These are phyloP conservation scores for Diaporthe sp. DNA, from an alignment of 2,329 filamentous ascomycete genomes.

Conservation along the genomic window DNA sequence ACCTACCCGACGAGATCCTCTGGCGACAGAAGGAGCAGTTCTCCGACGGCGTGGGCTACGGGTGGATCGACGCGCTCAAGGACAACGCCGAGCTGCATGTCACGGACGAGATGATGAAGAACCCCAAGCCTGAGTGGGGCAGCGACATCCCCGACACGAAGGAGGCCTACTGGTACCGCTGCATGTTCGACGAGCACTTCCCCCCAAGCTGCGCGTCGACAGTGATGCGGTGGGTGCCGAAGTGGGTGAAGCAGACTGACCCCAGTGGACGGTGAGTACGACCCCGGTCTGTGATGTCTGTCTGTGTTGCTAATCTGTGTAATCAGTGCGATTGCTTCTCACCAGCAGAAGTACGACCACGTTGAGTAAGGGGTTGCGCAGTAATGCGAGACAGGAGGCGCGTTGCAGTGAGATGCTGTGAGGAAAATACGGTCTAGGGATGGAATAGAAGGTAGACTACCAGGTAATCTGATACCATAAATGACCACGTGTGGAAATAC, in stretches of 20 bases:
- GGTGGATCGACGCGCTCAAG: constrained; percentile 98
- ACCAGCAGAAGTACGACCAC: constrained; percentile 80
- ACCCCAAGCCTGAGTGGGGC: constrained; percentile 97
- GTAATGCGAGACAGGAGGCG: background rate
- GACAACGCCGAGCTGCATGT: constrained; percentile 91
- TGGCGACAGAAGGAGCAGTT: constrained; percentile 99
- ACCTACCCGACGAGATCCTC: constrained; percentile 95
- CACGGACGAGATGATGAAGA: constrained; percentile 98
- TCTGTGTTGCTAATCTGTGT: constrained; percentile 43
- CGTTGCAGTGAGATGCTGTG: background rate
- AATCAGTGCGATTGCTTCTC: constrained; percentile 79
- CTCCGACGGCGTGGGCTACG: constrained; percentile 97
- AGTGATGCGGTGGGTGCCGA: constrained; percentile 96
- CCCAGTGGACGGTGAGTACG: constrained; percentile 85
- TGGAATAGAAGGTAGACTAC: constrained; percentile 3
- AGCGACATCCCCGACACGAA: constrained; percentile 93
- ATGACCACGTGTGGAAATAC: background rate
- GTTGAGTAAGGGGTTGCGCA: constrained; percentile 49
- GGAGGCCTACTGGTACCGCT: constrained; percentile 99
- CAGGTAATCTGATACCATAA: constrained; percentile 5
- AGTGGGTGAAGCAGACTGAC: constrained; percentile 96
- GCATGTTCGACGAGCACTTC: constrained; percentile 99
- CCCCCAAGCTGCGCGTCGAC: constrained; percentile 91
- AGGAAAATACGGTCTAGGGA: background rate
- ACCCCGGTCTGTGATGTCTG: background rate